Percentiles rank a stretch among this genome's conserved stretches.
These are phyloP conservation scores for Hymenotorrendiella dingleyae DNA, from an alignment of 2,329 filamentous ascomycete species.

Conservation along the genomic window DNA sequence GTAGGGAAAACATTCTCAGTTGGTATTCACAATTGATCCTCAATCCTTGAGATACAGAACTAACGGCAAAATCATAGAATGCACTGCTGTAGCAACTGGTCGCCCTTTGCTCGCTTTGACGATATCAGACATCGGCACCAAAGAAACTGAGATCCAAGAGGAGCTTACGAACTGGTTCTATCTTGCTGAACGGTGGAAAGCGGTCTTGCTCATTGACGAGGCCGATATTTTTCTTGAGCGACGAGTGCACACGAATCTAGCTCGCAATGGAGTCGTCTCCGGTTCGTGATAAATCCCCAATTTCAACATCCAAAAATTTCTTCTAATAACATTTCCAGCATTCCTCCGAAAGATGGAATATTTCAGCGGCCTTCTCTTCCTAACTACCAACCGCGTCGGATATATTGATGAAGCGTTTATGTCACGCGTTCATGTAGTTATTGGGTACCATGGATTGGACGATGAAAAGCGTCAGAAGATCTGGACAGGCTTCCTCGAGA, in stretches of 20 bases:
- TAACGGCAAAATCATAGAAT: slow-evolving; percentile 8
- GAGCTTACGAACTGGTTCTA: slow-evolving; percentile 36
- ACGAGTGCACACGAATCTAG: slow-evolving; percentile 24
- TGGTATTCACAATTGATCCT: slow-evolving; percentile 18
- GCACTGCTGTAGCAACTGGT: slow-evolving; percentile 15
- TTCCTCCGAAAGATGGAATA: slow-evolving; percentile 31
- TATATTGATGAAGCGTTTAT: slow-evolving; percentile 35
- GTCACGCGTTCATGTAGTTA: slow-evolving; percentile 30
- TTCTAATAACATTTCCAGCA: no score
- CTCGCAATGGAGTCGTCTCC: slow-evolving; percentile 25
- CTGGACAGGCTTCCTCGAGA: slow-evolving; percentile 20
- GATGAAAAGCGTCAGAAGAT: slow-evolving; percentile 21
- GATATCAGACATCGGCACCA: slow-evolving; percentile 42
- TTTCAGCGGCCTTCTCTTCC: slow-evolving; percentile 31
- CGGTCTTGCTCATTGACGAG: slow-evolving; percentile 45
- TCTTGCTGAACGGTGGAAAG: slow-evolving; percentile 35
- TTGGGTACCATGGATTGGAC: slow-evolving; percentile 25
- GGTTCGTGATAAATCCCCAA: no score
- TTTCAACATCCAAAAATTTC: no score
- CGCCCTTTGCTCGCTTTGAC: slow-evolving; percentile 28
- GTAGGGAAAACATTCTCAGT: slow-evolving; percentile 23
- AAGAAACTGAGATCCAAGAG: slow-evolving; percentile 36
- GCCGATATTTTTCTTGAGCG: slow-evolving; percentile 42
- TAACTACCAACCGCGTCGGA: slow-evolving; percentile 36
- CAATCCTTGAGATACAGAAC: not conserved